Evolutionary conservation across 805 yeast species (phyloP).

Genomic region (Metschnikowia noctiluminum): DNA sequence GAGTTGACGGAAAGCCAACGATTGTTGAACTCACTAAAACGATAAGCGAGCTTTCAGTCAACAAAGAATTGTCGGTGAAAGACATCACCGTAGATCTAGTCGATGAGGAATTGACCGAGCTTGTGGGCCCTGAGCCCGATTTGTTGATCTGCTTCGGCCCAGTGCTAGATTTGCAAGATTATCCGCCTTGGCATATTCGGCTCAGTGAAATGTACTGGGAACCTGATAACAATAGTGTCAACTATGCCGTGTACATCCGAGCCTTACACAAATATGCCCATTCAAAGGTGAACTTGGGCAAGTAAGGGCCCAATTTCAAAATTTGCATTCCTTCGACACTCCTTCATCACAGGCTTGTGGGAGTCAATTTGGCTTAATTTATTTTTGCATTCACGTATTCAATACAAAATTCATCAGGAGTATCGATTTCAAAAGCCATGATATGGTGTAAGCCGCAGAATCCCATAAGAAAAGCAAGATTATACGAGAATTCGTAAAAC

Average conservation of each 20-base stretch:
- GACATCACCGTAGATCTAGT: constrained; percentile 75
- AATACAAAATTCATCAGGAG: not conserved
- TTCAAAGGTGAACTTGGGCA: constrained; percentile 87
- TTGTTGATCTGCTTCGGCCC: constrained; percentile 82
- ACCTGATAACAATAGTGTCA: constrained; percentile 75
- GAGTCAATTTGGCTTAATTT: not conserved
- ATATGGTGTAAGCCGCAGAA: not conserved
- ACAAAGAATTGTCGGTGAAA: constrained; percentile 54
- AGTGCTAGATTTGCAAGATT: constrained; percentile 84
- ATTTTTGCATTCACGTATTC: not conserved
- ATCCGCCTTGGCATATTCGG: constrained; percentile 97
- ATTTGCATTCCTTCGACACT: constrained; percentile 9
- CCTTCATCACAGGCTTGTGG: not conserved
- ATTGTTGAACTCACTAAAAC: constrained; percentile 85
- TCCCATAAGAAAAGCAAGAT: not conserved
- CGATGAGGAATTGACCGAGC: constrained; percentile 66
- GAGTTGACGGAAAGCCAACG: constrained; percentile 84
- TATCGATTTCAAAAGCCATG: too few species aligned
- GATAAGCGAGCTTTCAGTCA: constrained; percentile 69
- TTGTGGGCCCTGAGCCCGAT: constrained; percentile 93
- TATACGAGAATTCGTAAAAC: too few species aligned
- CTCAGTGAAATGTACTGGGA: constrained; percentile 90
- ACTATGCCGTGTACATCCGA: constrained; percentile 78
- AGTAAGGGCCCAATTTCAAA: constrained; percentile 33
- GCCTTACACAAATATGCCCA: constrained; percentile 72